phyloP scores from a whole-genome alignment of 208 protist species.

The Acanthamoeba quina region DNA sequence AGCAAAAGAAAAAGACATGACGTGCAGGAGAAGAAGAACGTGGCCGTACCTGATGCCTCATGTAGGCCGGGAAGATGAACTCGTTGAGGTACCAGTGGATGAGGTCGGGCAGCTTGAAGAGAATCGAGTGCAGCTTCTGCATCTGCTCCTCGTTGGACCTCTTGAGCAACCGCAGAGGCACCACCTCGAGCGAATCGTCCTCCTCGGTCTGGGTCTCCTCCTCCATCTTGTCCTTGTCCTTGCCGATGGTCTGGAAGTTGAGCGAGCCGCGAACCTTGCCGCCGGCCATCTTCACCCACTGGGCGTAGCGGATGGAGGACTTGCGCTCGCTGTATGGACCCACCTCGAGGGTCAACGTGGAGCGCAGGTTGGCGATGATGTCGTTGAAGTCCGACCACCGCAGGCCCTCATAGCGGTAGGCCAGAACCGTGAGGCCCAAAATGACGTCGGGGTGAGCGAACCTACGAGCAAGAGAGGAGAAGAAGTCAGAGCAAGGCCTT shows the following conservation, averaged over 20 bases:
- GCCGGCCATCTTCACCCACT: conserved; percentile 89
- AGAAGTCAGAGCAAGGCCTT: neutral
- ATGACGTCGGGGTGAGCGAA: conserved; percentile 97
- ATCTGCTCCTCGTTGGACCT: conserved; percentile 86
- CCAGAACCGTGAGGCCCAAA: conserved; percentile 94
- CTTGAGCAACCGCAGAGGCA: conserved; percentile 83
- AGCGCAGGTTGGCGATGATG: conserved; percentile 92
- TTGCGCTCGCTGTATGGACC: conserved; percentile 93
- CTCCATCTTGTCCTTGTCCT: conserved; percentile 69
- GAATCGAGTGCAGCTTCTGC: conserved; percentile 85
- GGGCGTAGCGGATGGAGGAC: conserved; percentile 89
- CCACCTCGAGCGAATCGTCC: conserved; percentile 71
- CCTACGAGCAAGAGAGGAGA: neutral
- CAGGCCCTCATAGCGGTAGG: conserved; percentile 95
- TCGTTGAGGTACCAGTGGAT: conserved; percentile 81
- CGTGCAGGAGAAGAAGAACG: neutral
- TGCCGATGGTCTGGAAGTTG: neutral
- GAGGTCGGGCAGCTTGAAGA: conserved; percentile 78
- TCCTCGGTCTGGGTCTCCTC: conserved; percentile 20
- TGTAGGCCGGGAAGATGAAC: conserved; percentile 86
- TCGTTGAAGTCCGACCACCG: conserved; percentile 90
- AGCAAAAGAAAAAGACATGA: neutral
- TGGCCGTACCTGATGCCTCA: conserved; percentile 79
- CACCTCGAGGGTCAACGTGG: conserved; percentile 92
- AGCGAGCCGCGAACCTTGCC: conserved; percentile 77